These are phyloP conservation scores for Cornus suecica DNA, from an alignment of 148 eudicot genomes.

Conservation along the genomic window DNA sequence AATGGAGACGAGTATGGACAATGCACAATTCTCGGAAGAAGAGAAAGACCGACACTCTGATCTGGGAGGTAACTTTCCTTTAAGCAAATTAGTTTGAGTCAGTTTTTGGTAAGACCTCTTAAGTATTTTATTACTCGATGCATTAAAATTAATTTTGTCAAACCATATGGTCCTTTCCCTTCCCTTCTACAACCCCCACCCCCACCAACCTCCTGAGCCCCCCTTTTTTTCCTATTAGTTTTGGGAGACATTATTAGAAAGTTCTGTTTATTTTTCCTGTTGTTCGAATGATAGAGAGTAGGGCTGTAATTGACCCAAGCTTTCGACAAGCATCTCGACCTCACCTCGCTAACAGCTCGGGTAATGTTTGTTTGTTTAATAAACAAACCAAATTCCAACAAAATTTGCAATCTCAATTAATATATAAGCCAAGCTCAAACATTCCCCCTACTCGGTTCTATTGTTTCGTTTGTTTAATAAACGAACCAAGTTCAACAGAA, in stretches of 20 bases:
- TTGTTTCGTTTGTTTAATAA: no score
- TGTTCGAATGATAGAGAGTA: slow-evolving; percentile 7
- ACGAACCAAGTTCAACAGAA: no score
- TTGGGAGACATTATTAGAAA: background rate
- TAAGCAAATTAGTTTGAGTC: background rate
- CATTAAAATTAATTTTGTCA: background rate
- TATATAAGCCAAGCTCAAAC: no score
- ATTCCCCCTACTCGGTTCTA: no score
- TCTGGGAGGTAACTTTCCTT: slow-evolving; percentile 34
- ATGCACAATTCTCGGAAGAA: slow-evolving; percentile 15
- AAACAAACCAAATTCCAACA: no score
- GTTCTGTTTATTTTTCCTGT: background rate
- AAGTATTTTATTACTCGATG: background rate
- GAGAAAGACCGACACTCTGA: slow-evolving; percentile 23
- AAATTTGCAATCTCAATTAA: no score
- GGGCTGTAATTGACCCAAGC: no score
- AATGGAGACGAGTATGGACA: slow-evolving; percentile 19
- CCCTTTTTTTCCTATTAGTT: background rate
- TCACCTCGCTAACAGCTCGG: no score
- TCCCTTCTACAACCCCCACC: no score
- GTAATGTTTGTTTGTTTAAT: no score
- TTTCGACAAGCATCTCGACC: no score
- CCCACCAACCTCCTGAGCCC: no score
- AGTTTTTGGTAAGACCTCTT: background rate
- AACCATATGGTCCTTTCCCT: background rate